Base-by-base conservation (phyloP, 106 monocot genomes). In the Acanthochlamys bracteata region DNA sequence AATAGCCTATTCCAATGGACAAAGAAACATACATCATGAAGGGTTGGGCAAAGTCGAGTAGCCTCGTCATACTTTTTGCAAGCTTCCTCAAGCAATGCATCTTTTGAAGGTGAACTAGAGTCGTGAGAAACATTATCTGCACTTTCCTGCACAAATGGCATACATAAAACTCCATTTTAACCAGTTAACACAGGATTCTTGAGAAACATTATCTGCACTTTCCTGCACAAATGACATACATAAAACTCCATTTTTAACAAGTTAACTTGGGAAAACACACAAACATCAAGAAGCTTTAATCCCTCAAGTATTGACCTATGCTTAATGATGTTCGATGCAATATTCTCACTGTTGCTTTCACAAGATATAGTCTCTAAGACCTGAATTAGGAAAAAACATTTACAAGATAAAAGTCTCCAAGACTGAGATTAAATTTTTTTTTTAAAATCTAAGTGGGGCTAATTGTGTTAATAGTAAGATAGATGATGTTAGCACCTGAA, bases 1-100 rank as follows among this genome's bases (percentile, higher is more conserved):
- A 49, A 49, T 17, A 14, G 25, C 61, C 42, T 33, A 12, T 58
- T 9, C 47, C 0, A 66, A 19, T 33, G 43, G 10, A 51, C n/a
- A 9, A 33, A 66, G 55, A 72, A 77, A 57, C 68, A 66, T 82
- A 96, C 95, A 80, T 96, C 95, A 72, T 90, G 84, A 76, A 96
- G 90, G 7, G 90, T 84, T 58, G 95, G 90, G 60, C 82, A 90
- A 74, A 96, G 90, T 69, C 72, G 71, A 60, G 90, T 96, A 72
- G 95, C 95, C 73, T 96, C 84, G 49, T 82, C 86, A 78, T 96
- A 96, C 58, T 96, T 96, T 78, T 83, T 96, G 78, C 95, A 96
- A 61, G 95, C 95, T 60, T 90, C 95, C 59, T 96, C 95, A 59
- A 96, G 95, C 45, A 96, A 83, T 23, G 84, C 82, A 80, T 96